phyloP scores from a whole-genome alignment of 345 rosid species.

The Ricinus communis region DNA sequence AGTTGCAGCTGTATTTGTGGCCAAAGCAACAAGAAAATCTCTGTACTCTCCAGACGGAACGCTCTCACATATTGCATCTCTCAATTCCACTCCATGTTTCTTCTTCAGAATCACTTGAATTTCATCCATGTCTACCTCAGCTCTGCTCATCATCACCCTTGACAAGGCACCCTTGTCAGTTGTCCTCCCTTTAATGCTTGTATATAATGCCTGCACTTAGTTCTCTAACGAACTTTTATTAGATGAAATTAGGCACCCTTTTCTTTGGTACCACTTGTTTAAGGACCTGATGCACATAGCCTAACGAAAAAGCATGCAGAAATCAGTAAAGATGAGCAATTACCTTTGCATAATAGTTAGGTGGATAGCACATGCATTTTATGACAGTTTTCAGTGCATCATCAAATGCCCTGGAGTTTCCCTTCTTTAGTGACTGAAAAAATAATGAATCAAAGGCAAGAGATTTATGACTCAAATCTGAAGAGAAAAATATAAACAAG shows the following conservation, averaged over 20 bases:
- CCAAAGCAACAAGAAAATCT: slow-evolving; percentile 54
- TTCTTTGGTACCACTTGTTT: neutral
- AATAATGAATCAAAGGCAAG: neutral
- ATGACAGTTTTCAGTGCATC: slow-evolving; percentile 45
- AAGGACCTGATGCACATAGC: too few species aligned
- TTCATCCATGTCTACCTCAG: slow-evolving; percentile 54
- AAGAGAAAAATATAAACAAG: neutral
- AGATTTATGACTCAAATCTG: too few species aligned
- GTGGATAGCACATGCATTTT: slow-evolving; percentile 49
- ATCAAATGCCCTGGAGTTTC: slow-evolving; percentile 37
- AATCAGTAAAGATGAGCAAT: neutral
- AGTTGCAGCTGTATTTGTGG: slow-evolving; percentile 23
- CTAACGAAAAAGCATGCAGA: neutral
- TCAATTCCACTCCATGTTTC: slow-evolving; percentile 44
- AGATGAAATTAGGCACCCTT: neutral
- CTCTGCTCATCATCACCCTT: slow-evolving; percentile 51
- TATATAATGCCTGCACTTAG: slow-evolving; percentile 35
- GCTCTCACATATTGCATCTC: slow-evolving; percentile 43
- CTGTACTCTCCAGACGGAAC: slow-evolving; percentile 45
- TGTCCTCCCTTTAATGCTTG: slow-evolving; percentile 36
- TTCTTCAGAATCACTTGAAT: slow-evolving; percentile 39
- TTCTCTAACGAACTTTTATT: neutral
- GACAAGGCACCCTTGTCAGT: slow-evolving; percentile 31
- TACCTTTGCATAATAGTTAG: slow-evolving; percentile 60
- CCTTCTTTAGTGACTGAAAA: slow-evolving; percentile 45